phyloP scores from a whole-genome alignment of 306 rosid genomes.

The Begonia fuchsioides region DNA sequence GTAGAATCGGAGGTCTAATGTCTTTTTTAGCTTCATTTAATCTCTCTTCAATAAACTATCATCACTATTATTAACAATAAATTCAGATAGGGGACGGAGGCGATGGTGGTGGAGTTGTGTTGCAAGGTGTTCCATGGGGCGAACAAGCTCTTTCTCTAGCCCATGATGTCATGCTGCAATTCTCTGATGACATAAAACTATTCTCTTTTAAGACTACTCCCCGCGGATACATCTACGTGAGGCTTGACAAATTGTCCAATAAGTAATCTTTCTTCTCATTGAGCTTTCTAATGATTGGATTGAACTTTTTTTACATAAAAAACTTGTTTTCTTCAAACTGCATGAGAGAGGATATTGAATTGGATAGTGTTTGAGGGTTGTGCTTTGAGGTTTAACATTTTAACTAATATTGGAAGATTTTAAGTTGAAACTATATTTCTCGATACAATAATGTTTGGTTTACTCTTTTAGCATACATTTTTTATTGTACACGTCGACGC shows the following conservation, averaged over 20 bases:
- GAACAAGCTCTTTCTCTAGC: constrained; percentile 57
- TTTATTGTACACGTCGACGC: too few relatives aligned
- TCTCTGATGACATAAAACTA: constrained; percentile 49
- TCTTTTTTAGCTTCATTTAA: constrained; percentile 4
- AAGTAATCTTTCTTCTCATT: constrained; percentile 36
- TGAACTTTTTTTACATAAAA: too few relatives aligned
- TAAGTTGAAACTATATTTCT: too few relatives aligned
- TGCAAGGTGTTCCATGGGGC: constrained; percentile 74
- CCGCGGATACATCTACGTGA: constrained; percentile 64
- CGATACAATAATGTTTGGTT: too few relatives aligned
- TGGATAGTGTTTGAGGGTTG: too few relatives aligned
- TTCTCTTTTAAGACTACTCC: constrained; percentile 70
- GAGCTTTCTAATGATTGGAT: neutral
- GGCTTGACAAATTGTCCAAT: constrained; percentile 65
- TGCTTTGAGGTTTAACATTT: too few relatives aligned
- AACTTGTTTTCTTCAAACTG: too few relatives aligned
- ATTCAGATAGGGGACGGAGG: constrained; percentile 77
- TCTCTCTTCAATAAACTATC: too few relatives aligned
- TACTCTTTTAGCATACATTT: too few relatives aligned
- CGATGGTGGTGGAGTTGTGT: constrained; percentile 70
- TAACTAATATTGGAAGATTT: too few relatives aligned
- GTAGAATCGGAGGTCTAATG: constrained; percentile 47
- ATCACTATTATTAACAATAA: constrained; percentile 9
- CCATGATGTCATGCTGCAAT: constrained; percentile 34
- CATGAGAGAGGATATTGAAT: too few relatives aligned